Base-by-base conservation (phyloP, 306 rosid genomes). In the Canavalia gladiata region DNA sequence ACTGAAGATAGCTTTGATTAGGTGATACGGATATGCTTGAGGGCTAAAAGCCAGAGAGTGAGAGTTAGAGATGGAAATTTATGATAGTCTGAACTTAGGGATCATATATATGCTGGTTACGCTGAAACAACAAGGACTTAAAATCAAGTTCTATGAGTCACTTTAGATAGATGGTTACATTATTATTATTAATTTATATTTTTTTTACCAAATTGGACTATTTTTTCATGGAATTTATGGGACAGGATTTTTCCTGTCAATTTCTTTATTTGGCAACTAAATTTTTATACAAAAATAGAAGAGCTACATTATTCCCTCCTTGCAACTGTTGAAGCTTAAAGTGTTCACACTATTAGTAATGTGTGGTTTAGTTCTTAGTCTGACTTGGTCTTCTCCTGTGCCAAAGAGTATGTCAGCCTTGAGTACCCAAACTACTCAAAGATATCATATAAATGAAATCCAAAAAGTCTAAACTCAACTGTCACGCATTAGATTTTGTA, bases 401-500 rank as follows among this genome's bases (percentile, higher is more conserved):
- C 7, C 7, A 4, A 1, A 45, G 1, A 45, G 5, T 45, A 45
- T 2, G 49, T 45, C 49, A 45, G 1, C 49, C 49, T 45, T 45
- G 7, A 7, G 3, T 45, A 4, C 49, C 49, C 49, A 4, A 8
- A 45, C 9, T 45, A 45, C 9, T 45, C 49, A 1, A 8, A 4
- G 9, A 45, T 8, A 5, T 45, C 9, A 45, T 45, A 45, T 45
- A 45, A 45, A 45, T 45, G 7, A 45, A 45, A 18, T 41, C 0
- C 2, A 43, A 28, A 11, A 66, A 67, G 7, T 67, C 75, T 31
- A 78, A 41, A 42, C 45, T 41, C 74, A 51, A 35, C 34, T 28
- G 68, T 78, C 68, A 13, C 75, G 29, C 3, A 33, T 54, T 29
- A 54, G 75, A 77, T 66, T 77, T 43, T 49, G 81, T 64, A 76